These are phyloP conservation scores for Rauvolfia tetraphylla DNA, from an alignment of 257 asterid genomes.

Conservation along the genomic window DNA sequence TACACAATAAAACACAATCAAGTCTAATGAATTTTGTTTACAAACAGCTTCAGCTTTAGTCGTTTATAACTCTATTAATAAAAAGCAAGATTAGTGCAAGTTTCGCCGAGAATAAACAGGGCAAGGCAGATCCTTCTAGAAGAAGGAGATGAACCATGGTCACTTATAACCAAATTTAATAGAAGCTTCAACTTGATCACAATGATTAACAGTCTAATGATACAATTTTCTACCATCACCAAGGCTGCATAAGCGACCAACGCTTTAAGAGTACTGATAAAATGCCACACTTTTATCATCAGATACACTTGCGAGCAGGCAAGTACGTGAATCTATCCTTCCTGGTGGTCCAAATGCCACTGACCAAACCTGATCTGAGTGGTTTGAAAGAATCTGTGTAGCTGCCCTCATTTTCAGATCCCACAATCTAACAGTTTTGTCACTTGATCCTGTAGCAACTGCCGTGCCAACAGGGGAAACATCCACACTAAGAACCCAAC, in stretches of 20 bases:
- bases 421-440: constrained; percentile 79
- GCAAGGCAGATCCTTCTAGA: background rate
- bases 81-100: background rate
- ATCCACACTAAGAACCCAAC: constrained; percentile 92
- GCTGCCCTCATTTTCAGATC: constrained; percentile 96
- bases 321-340: constrained; percentile 50
- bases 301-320: constrained; percentile 86
- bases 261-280: constrained; percentile 59
- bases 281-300: constrained; percentile 85
- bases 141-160: background rate
- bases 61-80: too few species aligned
- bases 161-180: background rate
- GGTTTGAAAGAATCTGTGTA: constrained; percentile 73
- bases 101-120: background rate
- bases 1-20: too few species aligned
- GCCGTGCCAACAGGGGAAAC: constrained; percentile 89
- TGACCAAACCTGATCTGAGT: constrained; percentile 88
- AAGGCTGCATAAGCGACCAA: background rate
- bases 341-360: constrained; percentile 84
- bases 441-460: constrained; percentile 88
- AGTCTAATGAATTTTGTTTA: too few species aligned
- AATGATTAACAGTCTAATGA: background rate
- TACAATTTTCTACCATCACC: background rate
- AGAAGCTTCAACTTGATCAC: background rate
- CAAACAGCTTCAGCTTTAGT: too few species aligned